phyloP scores from a whole-genome alignment of 164 flowering plant species.

The Litsea cubeba region DNA sequence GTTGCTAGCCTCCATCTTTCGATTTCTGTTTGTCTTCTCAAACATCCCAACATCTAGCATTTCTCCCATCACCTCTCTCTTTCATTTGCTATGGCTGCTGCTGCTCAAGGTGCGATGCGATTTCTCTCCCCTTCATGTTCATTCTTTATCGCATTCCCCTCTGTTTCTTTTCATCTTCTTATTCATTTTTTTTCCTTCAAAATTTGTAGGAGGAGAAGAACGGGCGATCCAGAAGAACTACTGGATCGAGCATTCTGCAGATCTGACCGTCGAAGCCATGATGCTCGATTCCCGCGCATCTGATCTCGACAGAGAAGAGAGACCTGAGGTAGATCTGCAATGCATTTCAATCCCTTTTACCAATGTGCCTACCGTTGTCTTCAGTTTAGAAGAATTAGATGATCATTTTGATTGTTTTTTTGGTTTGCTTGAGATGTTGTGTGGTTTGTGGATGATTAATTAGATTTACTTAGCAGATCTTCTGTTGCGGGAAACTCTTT shows the following conservation, averaged over 20 bases:
- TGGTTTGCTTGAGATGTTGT: no score
- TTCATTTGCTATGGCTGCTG: not conserved
- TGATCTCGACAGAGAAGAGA: constrained; percentile 95
- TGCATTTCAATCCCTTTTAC: not conserved
- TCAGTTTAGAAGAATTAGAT: no score
- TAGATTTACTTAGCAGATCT: no score
- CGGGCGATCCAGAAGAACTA: constrained; percentile 73
- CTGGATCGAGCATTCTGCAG: constrained; percentile 80
- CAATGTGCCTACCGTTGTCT: no score
- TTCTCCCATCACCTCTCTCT: not conserved
- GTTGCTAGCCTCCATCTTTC: constrained; percentile 27
- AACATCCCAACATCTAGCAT: not conserved
- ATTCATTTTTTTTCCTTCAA: not conserved
- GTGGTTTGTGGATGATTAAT: no score
- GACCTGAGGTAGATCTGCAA: constrained; percentile 56
- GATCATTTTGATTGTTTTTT: no score
- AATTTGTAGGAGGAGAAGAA: constrained; percentile 30
- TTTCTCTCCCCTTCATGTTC: not conserved
- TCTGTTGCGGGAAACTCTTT: no score
- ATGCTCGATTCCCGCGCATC: constrained; percentile 95
- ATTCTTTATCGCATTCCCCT: not conserved
- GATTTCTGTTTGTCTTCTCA: not conserved
- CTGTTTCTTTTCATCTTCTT: not conserved
- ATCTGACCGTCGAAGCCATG: constrained; percentile 86
- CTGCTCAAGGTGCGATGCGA: not conserved